A percentile compares a stretch with the other conserved stretches of the same genome.
Evolutionary conservation across 495 filamentous ascomycete species (phyloP).

Genomic region (Gamarada debralockiae): DNA sequence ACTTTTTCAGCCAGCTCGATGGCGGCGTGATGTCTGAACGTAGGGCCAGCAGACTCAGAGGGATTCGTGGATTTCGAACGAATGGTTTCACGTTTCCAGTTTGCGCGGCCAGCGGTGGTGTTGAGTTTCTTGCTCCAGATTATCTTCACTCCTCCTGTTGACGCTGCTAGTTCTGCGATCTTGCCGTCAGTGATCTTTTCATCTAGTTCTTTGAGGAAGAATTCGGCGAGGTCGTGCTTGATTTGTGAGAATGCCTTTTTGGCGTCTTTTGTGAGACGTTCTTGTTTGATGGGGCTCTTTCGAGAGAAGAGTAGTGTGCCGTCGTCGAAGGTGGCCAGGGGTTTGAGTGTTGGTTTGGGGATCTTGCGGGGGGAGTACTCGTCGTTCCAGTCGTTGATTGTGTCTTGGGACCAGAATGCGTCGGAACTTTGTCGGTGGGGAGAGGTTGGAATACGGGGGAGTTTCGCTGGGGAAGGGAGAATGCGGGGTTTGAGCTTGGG

Average conservation of each 20-base stretch:
- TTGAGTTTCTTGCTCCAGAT: slow-evolving; percentile 82
- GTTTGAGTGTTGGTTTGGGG: slow-evolving; percentile 20
- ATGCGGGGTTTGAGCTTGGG: slow-evolving; percentile 8
- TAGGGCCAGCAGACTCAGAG: slow-evolving; percentile 9
- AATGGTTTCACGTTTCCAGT: slow-evolving; percentile 65
- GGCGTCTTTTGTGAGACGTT: slow-evolving; percentile 28
- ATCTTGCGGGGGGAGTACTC: slow-evolving; percentile 65
- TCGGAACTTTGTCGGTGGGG: slow-evolving; percentile 63
- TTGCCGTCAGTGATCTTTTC: slow-evolving; percentile 55
- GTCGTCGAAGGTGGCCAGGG: slow-evolving; percentile 7
- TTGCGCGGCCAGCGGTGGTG: slow-evolving; percentile 83
- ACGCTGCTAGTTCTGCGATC: slow-evolving; percentile 52
- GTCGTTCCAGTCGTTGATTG: slow-evolving; percentile 80
- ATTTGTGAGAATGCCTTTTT: slow-evolving; percentile 62
- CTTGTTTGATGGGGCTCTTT: slow-evolving; percentile 20
- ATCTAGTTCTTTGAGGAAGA: slow-evolving; percentile 76
- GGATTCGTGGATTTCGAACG: slow-evolving; percentile 24
- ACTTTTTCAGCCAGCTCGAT: slow-evolving; percentile 91
- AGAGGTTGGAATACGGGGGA: slow-evolving; percentile 25
- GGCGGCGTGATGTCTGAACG: slow-evolving; percentile 58
- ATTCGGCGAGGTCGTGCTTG: slow-evolving; percentile 63
- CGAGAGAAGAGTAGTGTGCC: slow-evolving; percentile 8
- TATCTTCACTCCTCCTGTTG: slow-evolving; percentile 74
- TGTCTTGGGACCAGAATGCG: slow-evolving; percentile 74
- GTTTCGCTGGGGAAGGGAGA: slow-evolving; percentile 26